phyloP scores from a whole-genome alignment of 164 flowering plant genomes.

The Stephania japonica region DNA sequence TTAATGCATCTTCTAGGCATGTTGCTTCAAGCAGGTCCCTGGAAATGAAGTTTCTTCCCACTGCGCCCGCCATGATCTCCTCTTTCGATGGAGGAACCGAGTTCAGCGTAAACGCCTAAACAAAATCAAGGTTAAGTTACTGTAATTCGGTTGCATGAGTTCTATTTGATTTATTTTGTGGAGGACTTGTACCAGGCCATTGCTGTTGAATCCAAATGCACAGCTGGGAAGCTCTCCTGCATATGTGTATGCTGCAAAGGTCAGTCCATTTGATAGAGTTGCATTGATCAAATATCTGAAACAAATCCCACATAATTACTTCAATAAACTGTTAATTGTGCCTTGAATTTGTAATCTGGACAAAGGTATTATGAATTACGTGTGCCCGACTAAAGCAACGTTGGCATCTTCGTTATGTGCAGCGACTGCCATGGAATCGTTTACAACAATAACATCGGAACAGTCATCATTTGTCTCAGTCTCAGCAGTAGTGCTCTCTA shows the following conservation, averaged over 20 bases:
- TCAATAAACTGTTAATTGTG: too few species aligned
- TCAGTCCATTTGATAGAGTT: slow-evolving; percentile 38
- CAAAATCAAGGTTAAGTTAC: background rate
- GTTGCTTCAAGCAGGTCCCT: slow-evolving; percentile 73
- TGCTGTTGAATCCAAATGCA: slow-evolving; percentile 77
- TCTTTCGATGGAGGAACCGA: slow-evolving; percentile 64
- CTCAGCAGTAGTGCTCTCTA: background rate
- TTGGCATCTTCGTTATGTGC: slow-evolving; percentile 90
- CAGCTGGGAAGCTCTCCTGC: slow-evolving; percentile 95
- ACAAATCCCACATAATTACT: background rate
- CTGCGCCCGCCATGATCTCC: slow-evolving; percentile 60
- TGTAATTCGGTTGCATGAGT: background rate
- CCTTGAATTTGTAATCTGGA: background rate
- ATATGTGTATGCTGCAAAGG: slow-evolving; percentile 70
- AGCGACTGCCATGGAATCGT: slow-evolving; percentile 59
- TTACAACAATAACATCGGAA: slow-evolving; percentile 65
- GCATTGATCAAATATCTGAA: slow-evolving; percentile 68
- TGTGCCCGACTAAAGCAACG: slow-evolving; percentile 65
- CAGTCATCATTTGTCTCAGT: slow-evolving; percentile 48
- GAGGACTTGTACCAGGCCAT: slow-evolving; percentile 50
- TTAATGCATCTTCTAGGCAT: slow-evolving; percentile 56
- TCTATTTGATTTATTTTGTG: background rate
- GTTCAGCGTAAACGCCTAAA: slow-evolving; percentile 74
- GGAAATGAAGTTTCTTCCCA: slow-evolving; percentile 68
- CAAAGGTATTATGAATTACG: slow-evolving; percentile 28